Evolutionary conservation across 495 filamentous ascomycete species (phyloP), one percentile per base, ranked within the genome.

Genomic region (Copromyces sp.): DNA sequence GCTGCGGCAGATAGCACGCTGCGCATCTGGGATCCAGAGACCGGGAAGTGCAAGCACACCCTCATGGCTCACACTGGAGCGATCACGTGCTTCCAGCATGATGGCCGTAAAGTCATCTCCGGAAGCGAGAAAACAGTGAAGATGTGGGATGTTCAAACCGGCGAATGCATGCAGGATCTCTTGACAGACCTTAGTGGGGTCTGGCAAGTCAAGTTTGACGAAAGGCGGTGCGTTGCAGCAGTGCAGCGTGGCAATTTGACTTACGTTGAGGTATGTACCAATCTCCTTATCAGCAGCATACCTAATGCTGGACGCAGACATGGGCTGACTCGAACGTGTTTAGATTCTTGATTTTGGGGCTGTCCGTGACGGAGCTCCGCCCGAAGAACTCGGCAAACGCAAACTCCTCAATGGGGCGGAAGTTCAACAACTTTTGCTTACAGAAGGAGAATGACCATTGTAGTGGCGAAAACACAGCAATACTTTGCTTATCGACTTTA

Each of bases 31-130:
- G 95, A 99, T 80, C 96, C 95, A 1, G 93, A 97, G 78, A 93
- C 87, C 47, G 95, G 96, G 9, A 91, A 92, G 74, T 99, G 95
- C 81, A 95, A 93, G 80, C 92, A 89, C 77, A 94, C 89, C 20
- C 83, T 99, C 71, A 93, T 90, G 72, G 95, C 96, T 0, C 95
- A 99, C 76, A 98, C 94, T 3, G 95, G 94, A 69, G 95, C 95
- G 17, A 99, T 99, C 74, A 99, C 95, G 17, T 99, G 95, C 82
- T 99, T 99, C 82, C 96, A 98, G 80, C 95, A 99, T 76, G 95
- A 99, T 79, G 94, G 91, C 0, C 91, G 95, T 74, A 99, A 98
- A 77, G 94, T 99, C 68, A 95, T 99, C 70, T 97, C 93, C 45
- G 95, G 95, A 53, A 96, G 93, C 69, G 95, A 99, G 80, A 89